Base-by-base conservation (phyloP, 495 filamentous ascomycete species). In the Hypomontagnella submonticulosa region DNA sequence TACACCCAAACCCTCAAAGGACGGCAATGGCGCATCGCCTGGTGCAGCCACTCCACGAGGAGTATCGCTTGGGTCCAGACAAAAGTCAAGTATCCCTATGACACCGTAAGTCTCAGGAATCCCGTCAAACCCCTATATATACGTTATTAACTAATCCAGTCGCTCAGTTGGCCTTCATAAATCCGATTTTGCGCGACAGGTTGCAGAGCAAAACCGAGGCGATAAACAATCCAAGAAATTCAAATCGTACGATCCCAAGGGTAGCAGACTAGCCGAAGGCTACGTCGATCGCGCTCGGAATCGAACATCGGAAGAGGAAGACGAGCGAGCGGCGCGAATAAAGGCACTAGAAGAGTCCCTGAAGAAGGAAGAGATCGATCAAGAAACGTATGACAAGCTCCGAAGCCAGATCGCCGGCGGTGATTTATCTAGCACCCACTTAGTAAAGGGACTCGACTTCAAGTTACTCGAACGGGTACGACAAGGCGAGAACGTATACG, bases 361-460 rank as follows among this genome's bases (percentile, higher is more conserved):
- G 47, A 95, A 95, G 78, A 80, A 92, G 57, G 88, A 88, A 34
- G 88, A 95, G 77, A 93, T 97, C 59, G 89, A 92, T 56, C 80
- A 84, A 66, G 81, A 79, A 40, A 89, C 85, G 3, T 96, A 93
- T 72, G 89, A 92, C 50, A 85, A 83, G 63, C 73, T 95, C 40
- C 80, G 87, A 20, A 81, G 83, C 44, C 85, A 96, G 66, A 90
- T 97, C 51, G 87, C 92, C 3, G 93, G 93, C 2, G 94, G 93
- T 4, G 92, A 96, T 72, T 71, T 92, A 27, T 76, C 77, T 2
- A 89, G 88, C 67, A 94, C 91, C 34, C 91, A 96, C 82, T 77
- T 97, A 69, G 87, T 97, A 30, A 98, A 97, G 76, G 95, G 95
- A 1, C 76, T 99, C 58, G 96, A 99, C 76, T 89, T 89, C 70